Percentiles rank a stretch among this genome's conserved stretches.
Evolutionary conservation across 306 rosid genomes (phyloP).

Genomic region (Malus sieversii): DNA sequence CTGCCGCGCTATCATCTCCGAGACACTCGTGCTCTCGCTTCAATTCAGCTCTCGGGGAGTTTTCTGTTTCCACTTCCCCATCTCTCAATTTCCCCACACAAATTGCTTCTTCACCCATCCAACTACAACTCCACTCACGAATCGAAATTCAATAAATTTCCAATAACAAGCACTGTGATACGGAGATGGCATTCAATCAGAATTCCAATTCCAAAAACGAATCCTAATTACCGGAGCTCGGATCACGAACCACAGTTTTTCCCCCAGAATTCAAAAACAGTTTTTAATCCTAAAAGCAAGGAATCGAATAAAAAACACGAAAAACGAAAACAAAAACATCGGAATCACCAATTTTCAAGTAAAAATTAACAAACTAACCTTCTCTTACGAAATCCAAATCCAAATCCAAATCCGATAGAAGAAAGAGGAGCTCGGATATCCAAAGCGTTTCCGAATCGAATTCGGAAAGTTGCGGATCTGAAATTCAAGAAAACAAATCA

Average conservation of each 20-base stretch:
- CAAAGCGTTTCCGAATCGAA: constrained; percentile 16
- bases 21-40: constrained; percentile 58
- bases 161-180: not conserved
- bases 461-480: constrained; percentile 40
- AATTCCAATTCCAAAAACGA: not conserved
- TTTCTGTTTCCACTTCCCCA: constrained; percentile 37
- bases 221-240: not conserved
- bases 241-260: not conserved
- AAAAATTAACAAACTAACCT: not conserved
- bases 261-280: not conserved
- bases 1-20: constrained; percentile 31
- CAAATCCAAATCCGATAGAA: not conserved
- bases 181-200: constrained; percentile 4
- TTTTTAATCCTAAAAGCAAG: not conserved
- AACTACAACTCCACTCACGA: constrained; percentile 21
- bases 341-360: not conserved
- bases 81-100: constrained; percentile 37
- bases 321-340: not conserved
- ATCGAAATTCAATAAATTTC: not conserved
- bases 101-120: constrained; percentile 73
- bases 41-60: constrained; percentile 39
- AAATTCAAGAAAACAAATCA: constrained; percentile 20
- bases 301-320: not conserved
- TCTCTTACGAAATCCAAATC: not conserved
- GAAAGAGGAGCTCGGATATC: not conserved